A percentile compares a stretch with the other conserved stretches of the same genome.
Evolutionary conservation across 352 stramenopile genomes (phyloP).

Genomic region (Globisporangium sylvaticum): DNA sequence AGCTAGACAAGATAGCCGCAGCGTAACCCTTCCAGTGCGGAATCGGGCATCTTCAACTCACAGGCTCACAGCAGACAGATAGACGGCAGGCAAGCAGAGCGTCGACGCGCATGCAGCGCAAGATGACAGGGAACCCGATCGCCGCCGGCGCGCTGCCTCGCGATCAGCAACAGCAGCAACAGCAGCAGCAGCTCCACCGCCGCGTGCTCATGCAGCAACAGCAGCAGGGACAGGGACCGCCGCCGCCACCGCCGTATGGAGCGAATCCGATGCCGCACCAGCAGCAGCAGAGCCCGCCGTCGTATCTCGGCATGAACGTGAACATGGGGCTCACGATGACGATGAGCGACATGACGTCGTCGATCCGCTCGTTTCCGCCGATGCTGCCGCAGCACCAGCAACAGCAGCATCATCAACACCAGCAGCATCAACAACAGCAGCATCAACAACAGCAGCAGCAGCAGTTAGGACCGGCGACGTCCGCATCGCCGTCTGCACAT

Average conservation of each 20-base stretch:
- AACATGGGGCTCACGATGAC: conserved; percentile 21
- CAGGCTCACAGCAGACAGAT: neutral
- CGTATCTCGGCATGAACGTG: conserved; percentile 21
- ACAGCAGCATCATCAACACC: conserved; percentile 1
- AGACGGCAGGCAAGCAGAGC: neutral
- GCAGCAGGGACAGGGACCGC: neutral
- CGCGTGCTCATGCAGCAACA: conserved; percentile 12
- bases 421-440: conserved; percentile 21
- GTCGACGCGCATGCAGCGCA: conserved; percentile 11
- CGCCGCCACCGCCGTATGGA: neutral
- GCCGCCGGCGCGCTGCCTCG: conserved; percentile 4
- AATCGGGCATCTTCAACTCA: conserved; percentile 1
- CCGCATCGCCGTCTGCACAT: neutral
- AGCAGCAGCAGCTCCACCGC: neutral
- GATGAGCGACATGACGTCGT: conserved; percentile 27
- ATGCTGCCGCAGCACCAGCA: conserved; percentile 14
- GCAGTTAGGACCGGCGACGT: neutral
- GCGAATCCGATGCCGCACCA: conserved; percentile 10
- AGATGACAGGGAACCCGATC: conserved; percentile 11
- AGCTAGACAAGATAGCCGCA: neutral
- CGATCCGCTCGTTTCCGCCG: conserved; percentile 24
- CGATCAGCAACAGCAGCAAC: conserved; percentile 12
- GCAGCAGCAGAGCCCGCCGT: conserved; percentile 17
- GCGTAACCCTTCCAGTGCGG: neutral
- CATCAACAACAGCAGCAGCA: neutral